These are phyloP conservation scores for Verticillium longisporum DNA, from an alignment of 2,329 filamentous ascomycete genomes.

Conservation along the genomic window DNA sequence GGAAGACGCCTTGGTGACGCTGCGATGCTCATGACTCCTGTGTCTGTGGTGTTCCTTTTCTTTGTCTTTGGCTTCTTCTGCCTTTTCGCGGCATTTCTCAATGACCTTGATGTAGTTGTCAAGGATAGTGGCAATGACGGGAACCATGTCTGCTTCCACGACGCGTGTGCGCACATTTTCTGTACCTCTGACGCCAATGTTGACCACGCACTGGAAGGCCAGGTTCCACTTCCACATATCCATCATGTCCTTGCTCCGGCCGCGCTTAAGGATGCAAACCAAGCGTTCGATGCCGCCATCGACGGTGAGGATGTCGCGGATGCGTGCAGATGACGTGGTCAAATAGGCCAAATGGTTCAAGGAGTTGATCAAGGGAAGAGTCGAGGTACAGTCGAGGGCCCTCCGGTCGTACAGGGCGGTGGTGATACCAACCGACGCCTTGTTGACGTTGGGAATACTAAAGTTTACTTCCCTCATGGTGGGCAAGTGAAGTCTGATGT, in stretches of 20 bases:
- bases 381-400: constrained; percentile 96
- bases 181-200: constrained; percentile 93
- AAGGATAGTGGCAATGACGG: constrained; percentile 94
- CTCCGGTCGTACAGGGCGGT: constrained; percentile 96
- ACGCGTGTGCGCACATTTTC: constrained; percentile 91
- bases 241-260: constrained; percentile 96
- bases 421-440: constrained; percentile 97
- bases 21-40: constrained; percentile 40
- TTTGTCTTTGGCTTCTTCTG: constrained; percentile 74
- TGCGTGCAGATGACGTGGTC: constrained; percentile 93
- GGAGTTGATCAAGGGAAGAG: constrained; percentile 94
- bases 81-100: constrained; percentile 82
- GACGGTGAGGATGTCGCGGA: constrained; percentile 94
- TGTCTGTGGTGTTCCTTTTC: constrained; percentile 47
- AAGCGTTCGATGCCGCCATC: constrained; percentile 96
- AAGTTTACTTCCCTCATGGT: constrained; percentile 99
- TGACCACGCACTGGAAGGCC: constrained; percentile 97
- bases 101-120: constrained; percentile 98
- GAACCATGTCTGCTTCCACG: constrained; percentile 98
- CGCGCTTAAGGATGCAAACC: constrained; percentile 96
- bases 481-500: constrained; percentile 16
- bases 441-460: constrained; percentile 98
- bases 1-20: constrained; percentile 40
- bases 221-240: constrained; percentile 99
- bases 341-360: constrained; percentile 98